Percentiles rank a stretch among this genome's conserved stretches.
Evolutionary conservation across 176 grass and related monocot species (phyloP).

Genomic region (Avena insularis): DNA sequence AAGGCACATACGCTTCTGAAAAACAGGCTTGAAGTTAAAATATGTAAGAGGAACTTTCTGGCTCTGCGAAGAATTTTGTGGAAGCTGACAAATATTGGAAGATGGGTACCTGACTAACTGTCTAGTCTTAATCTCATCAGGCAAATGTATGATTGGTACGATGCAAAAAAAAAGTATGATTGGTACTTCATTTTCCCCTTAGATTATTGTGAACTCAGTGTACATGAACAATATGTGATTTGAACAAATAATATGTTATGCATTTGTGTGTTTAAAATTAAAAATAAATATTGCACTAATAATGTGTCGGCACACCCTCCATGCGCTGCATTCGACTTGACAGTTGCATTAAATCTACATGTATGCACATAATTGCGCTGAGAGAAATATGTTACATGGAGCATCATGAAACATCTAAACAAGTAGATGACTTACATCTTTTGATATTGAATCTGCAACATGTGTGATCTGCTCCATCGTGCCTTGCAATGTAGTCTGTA

Average conservation of each 20-base stretch:
- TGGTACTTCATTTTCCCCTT: background rate
- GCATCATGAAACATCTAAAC: slow-evolving; percentile 22
- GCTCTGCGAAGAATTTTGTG: background rate
- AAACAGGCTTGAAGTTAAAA: background rate
- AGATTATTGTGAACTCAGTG: background rate
- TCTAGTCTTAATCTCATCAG: slow-evolving; percentile 2
- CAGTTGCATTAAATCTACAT: background rate
- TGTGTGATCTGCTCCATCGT: slow-evolving; percentile 50
- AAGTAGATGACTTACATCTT: slow-evolving; percentile 74
- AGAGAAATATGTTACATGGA: slow-evolving; percentile 33
- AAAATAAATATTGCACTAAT: background rate
- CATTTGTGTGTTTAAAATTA: background rate
- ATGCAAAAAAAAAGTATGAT: background rate
- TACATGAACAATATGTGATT: slow-evolving; percentile 9
- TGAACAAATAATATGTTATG: background rate
- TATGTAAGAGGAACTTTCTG: background rate
- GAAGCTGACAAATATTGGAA: background rate
- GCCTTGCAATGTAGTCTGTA: slow-evolving; percentile 67
- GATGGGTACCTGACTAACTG: slow-evolving; percentile 6
- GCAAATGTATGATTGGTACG: slow-evolving; percentile 2
- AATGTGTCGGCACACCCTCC: background rate
- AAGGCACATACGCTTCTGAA: background rate
- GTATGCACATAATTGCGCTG: slow-evolving; percentile 16
- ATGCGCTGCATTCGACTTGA: slow-evolving; percentile 7
- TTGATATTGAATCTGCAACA: slow-evolving; percentile 66